phyloP scores from a whole-genome alignment of 345 rosid genomes.

The Camelina laxa region DNA sequence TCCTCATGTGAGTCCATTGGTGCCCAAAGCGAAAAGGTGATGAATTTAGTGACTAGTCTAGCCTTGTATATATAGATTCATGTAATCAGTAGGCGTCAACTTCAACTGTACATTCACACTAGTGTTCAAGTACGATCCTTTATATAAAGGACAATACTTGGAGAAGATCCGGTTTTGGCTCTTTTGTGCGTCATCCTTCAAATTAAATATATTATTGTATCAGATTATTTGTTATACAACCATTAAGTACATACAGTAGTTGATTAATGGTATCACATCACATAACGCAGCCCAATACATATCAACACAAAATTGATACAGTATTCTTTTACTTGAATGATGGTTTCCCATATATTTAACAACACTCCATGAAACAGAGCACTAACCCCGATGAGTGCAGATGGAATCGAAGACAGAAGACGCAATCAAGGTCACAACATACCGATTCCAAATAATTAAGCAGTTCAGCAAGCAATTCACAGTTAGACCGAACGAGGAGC shows the following conservation, averaged over 20 bases:
- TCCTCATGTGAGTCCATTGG: slow-evolving; percentile 33
- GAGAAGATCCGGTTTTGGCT: slow-evolving; percentile 38
- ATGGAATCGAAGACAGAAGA: background rate
- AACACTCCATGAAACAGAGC: slow-evolving; percentile 1
- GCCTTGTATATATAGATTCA: background rate
- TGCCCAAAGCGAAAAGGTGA: background rate
- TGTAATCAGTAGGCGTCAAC: background rate
- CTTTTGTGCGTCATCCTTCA: slow-evolving; percentile 24
- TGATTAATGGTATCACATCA: background rate
- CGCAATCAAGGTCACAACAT: background rate
- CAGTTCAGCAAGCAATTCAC: background rate
- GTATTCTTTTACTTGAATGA: too few relatives aligned
- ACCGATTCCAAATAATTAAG: background rate
- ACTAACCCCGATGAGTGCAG: background rate
- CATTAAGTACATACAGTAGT: background rate
- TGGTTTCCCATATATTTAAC: too few relatives aligned
- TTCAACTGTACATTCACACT: background rate
- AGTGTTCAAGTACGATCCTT: background rate
- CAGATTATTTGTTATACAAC: background rate
- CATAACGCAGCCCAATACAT: too few relatives aligned
- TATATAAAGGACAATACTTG: background rate
- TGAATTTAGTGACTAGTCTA: background rate
- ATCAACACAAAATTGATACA: too few relatives aligned
- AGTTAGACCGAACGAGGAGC: slow-evolving; percentile 7
- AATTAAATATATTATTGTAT: background rate